phyloP scores from a whole-genome alignment of 257 asterid genomes.

The Verbena officinalis region DNA sequence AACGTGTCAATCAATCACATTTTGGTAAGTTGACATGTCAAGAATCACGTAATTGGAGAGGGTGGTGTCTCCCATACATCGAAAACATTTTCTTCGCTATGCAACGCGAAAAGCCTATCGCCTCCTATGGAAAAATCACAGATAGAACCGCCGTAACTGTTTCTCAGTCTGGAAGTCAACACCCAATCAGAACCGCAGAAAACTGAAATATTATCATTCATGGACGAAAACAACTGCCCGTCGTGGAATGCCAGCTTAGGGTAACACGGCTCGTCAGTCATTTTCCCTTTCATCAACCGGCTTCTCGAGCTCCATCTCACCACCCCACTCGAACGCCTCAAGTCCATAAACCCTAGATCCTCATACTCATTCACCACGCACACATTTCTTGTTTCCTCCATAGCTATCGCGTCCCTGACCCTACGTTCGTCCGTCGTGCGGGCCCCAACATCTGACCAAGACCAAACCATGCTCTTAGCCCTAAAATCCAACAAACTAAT shows the following conservation, averaged over 20 bases:
- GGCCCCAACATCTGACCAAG: constrained; percentile 76
- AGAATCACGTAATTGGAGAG: constrained; percentile 60
- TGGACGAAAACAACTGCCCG: constrained; percentile 83
- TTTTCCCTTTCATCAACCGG: constrained; percentile 75
- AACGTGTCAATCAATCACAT: constrained; percentile 5
- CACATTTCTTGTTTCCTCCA: constrained; percentile 68
- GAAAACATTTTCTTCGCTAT: constrained; percentile 88
- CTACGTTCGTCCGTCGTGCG: constrained; percentile 59
- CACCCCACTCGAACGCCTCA: constrained; percentile 59
- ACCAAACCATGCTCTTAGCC: constrained; percentile 85
- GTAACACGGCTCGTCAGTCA: constrained; percentile 88
- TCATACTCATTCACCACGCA: constrained; percentile 95
- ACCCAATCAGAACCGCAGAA: constrained; percentile 91
- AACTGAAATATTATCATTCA: constrained; percentile 85
- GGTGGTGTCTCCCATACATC: constrained; percentile 85
- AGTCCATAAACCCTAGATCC: constrained; percentile 89
- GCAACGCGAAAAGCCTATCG: constrained; percentile 79
- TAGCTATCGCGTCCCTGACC: constrained; percentile 86
- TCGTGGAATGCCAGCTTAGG: constrained; percentile 82
- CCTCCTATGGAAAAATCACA: constrained; percentile 94
- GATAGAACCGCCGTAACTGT: constrained; percentile 85
- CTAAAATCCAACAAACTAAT: constrained; percentile 84
- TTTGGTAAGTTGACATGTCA: background rate
- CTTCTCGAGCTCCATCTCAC: constrained; percentile 96
- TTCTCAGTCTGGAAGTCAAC: constrained; percentile 67